Evolutionary conservation across 2,329 filamentous ascomycete genomes (phyloP).

Genomic region (Trichoderma brevicompactum): DNA sequence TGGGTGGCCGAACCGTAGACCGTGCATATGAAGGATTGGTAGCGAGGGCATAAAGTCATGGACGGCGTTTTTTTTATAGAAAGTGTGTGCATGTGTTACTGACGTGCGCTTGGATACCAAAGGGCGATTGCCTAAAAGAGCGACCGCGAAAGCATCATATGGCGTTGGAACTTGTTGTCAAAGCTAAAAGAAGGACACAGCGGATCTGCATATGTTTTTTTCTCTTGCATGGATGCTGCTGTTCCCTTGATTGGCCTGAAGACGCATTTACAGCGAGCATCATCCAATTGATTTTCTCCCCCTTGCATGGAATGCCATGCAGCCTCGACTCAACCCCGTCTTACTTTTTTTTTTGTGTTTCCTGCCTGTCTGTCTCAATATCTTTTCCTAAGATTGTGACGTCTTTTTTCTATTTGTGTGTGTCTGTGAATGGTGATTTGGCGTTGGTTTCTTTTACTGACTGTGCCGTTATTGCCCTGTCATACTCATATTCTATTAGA

Average conservation of each 20-base stretch:
- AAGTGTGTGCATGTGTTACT: slow-evolving; percentile 12
- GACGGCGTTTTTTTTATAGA: slow-evolving; percentile 14
- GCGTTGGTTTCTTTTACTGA: not conserved
- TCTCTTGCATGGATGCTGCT: not conserved
- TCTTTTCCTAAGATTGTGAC: not conserved
- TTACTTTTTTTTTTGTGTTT: not conserved
- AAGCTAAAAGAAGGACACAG: not conserved
- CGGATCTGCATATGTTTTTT: not conserved
- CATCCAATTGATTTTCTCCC: slow-evolving; percentile 17
- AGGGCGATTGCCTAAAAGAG: slow-evolving; percentile 5
- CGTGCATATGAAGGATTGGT: slow-evolving; percentile 57
- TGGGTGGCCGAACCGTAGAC: slow-evolving; percentile 61
- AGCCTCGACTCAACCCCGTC: not conserved
- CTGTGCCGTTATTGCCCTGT: not conserved
- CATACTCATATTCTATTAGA: not conserved
- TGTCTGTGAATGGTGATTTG: not conserved
- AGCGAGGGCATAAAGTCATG: slow-evolving; percentile 27
- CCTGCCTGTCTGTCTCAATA: not conserved
- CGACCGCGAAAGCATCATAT: slow-evolving; percentile 18
- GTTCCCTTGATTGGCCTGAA: not conserved
- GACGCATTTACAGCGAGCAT: slow-evolving; percentile 14
- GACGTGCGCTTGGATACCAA: slow-evolving; percentile 23
- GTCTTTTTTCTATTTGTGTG: not conserved
- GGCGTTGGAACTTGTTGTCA: slow-evolving; percentile 17
- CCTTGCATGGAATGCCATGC: slow-evolving; percentile 18